Evolutionary conservation across 2,329 filamentous ascomycete genomes (phyloP).

Genomic region (Esteya vermicola): DNA sequence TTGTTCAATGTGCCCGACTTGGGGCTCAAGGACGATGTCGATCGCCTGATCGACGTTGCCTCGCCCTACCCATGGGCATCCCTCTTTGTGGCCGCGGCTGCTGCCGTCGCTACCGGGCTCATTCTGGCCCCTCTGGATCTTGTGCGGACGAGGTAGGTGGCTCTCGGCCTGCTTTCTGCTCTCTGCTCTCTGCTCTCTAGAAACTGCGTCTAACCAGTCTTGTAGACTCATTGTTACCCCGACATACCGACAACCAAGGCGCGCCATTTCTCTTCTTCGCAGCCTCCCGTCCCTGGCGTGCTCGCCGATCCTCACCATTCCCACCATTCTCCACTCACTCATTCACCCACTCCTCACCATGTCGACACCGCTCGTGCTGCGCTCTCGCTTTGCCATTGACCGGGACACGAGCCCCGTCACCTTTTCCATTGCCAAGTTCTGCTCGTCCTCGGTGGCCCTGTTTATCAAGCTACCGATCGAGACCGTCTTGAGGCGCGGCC

Average conservation of each 20-base stretch:
- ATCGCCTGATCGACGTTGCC: slow-evolving; percentile 57
- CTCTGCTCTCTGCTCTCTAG: too few relatives aligned
- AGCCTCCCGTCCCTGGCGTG: slow-evolving; percentile 66
- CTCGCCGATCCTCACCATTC: slow-evolving; percentile 55
- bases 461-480: slow-evolving; percentile 82
- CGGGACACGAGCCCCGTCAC: slow-evolving; percentile 65
- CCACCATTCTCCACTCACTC: slow-evolving; percentile 77
- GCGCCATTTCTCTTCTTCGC: slow-evolving; percentile 64
- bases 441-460: slow-evolving; percentile 65
- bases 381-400: slow-evolving; percentile 73
- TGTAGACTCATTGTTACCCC: slow-evolving; percentile 68
- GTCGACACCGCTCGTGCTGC: slow-evolving; percentile 71
- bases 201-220: slow-evolving; percentile 9
- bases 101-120: slow-evolving; percentile 59
- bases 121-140: slow-evolving; percentile 79
- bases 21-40: slow-evolving; percentile 60
- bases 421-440: slow-evolving; percentile 72
- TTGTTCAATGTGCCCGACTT: slow-evolving; percentile 81
- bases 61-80: slow-evolving; percentile 73
- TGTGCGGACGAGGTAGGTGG: slow-evolving; percentile 56
- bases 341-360: slow-evolving; percentile 72
- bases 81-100: slow-evolving; percentile 54
- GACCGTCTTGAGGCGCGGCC: slow-evolving; percentile 78
- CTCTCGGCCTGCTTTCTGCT: too few relatives aligned
- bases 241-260: slow-evolving; percentile 57